A percentile compares a stretch with the other conserved stretches of the same genome.
Evolutionary conservation across 768 basidiomycete species (phyloP).

Genomic region (Leccinum subtestaceum): DNA sequence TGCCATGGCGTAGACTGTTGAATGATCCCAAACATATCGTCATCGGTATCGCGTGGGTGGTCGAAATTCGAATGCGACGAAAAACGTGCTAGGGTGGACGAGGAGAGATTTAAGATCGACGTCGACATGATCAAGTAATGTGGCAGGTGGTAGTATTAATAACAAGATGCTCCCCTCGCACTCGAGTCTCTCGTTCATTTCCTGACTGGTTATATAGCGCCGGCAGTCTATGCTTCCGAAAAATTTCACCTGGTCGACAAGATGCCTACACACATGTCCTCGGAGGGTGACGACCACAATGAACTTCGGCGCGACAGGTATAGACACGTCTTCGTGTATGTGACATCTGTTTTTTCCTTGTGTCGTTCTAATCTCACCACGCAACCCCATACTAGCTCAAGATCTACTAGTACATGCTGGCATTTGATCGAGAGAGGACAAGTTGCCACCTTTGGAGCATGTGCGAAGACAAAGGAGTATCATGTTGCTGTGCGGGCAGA

Average conservation of each 20-base stretch:
- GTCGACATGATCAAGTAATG: no score
- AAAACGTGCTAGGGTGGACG: no score
- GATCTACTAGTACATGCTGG: conserved; percentile 24
- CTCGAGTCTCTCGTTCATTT: no score
- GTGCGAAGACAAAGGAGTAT: conserved; percentile 50
- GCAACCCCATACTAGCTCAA: conserved; percentile 10
- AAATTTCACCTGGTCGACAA: conserved; percentile 17
- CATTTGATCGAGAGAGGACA: conserved; percentile 41
- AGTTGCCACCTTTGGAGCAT: conserved; percentile 66
- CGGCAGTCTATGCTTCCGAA: no score
- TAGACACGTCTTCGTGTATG: not conserved
- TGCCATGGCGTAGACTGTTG: no score
- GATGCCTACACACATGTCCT: conserved; percentile 17
- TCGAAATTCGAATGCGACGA: no score
- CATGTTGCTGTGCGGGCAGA: conserved; percentile 32
- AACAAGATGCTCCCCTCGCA: no score
- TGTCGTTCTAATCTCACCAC: conserved; percentile 11
- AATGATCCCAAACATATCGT: no score
- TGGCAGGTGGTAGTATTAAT: no score
- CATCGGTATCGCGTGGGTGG: no score
- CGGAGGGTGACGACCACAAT: conserved; percentile 28
- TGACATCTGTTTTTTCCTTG: not conserved
- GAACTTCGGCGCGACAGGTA: conserved; percentile 28
- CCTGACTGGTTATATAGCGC: no score
- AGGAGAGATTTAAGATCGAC: no score